These are phyloP conservation scores for Stenocarpella maydis DNA, from an alignment of 2,329 filamentous ascomycete species.

Conservation along the genomic window DNA sequence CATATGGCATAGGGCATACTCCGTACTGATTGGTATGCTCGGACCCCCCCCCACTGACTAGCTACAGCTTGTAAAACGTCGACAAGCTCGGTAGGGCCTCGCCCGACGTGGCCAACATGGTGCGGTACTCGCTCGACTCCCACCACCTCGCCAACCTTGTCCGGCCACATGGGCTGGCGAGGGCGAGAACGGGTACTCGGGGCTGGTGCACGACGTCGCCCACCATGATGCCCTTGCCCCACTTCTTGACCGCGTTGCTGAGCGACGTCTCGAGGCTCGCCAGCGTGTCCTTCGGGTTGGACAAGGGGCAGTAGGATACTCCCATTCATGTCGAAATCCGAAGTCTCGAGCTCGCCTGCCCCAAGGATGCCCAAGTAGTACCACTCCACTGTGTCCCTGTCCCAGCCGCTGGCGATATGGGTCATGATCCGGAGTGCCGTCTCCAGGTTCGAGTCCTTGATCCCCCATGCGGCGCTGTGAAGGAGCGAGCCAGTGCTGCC, in stretches of 20 bases:
- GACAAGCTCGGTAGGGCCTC: slow-evolving; percentile 33
- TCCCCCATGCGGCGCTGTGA: slow-evolving; percentile 68
- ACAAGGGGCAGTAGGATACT: slow-evolving; percentile 79
- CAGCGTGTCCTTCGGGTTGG: slow-evolving; percentile 66
- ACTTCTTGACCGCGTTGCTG: slow-evolving; percentile 65
- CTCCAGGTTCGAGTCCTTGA: slow-evolving; percentile 67
- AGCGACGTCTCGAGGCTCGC: slow-evolving; percentile 63
- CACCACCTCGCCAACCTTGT: slow-evolving; percentile 65
- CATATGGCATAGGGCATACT: too few species aligned
- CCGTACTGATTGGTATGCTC: too few species aligned
- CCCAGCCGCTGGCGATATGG: slow-evolving; percentile 80
- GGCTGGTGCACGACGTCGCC: slow-evolving; percentile 69
- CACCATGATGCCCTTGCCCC: slow-evolving; percentile 72
- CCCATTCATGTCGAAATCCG: slow-evolving; percentile 77
- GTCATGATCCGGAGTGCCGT: slow-evolving; percentile 75
- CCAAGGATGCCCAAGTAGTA: slow-evolving; percentile 65
- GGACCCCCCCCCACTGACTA: neutral
- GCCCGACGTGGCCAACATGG: slow-evolving; percentile 33
- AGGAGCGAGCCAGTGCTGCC: slow-evolving; percentile 70
- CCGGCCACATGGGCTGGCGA: slow-evolving; percentile 72
- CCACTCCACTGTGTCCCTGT: slow-evolving; percentile 70
- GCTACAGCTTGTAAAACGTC: slow-evolving; percentile 27
- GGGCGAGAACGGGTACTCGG: slow-evolving; percentile 65
- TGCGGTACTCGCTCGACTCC: slow-evolving; percentile 61
- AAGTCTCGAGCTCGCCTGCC: slow-evolving; percentile 55